Evolutionary conservation across 371 early-diverging fungal species (phyloP).

Genomic region (Mortierella sp.): DNA sequence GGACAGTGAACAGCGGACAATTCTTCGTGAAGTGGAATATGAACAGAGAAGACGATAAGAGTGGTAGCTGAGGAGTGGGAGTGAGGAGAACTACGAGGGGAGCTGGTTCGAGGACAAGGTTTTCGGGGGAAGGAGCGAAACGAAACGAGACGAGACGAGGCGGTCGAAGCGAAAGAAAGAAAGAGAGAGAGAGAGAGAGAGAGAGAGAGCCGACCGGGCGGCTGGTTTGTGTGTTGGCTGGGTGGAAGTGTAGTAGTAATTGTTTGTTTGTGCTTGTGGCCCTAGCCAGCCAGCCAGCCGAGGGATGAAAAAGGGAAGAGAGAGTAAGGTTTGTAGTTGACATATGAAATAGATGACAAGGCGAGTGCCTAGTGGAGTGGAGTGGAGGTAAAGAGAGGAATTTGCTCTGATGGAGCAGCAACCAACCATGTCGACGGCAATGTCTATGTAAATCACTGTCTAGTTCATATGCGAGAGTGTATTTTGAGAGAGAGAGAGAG

Average conservation of each 20-base stretch:
- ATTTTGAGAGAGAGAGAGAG: background rate
- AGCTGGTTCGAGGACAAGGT: background rate
- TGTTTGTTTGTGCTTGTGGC: background rate
- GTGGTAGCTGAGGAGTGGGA: background rate
- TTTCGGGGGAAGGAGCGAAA: background rate
- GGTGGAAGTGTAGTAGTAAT: background rate
- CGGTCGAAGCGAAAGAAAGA: background rate
- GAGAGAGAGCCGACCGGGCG: conserved; percentile 2
- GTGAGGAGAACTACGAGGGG: background rate
- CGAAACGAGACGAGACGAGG: background rate
- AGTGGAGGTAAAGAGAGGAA: background rate
- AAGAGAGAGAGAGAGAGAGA: background rate
- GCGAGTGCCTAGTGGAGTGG: background rate
- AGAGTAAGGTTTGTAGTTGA: background rate
- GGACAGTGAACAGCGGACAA: background rate
- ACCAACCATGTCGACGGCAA: background rate
- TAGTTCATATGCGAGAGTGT: too few species aligned
- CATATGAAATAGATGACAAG: conserved; percentile 5
- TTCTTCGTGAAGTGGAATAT: background rate
- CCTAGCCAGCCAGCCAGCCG: conserved; percentile 6
- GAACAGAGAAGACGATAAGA: background rate
- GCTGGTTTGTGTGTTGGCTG: background rate
- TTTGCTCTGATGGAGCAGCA: too few species aligned
- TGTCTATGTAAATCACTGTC: background rate
- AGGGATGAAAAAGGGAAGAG: background rate